A percentile compares a stretch with the other conserved stretches of the same genome.
phyloP scores from a whole-genome alignment of 2,329 filamentous ascomycete genomes.

The Colletotrichum noveboracense region DNA sequence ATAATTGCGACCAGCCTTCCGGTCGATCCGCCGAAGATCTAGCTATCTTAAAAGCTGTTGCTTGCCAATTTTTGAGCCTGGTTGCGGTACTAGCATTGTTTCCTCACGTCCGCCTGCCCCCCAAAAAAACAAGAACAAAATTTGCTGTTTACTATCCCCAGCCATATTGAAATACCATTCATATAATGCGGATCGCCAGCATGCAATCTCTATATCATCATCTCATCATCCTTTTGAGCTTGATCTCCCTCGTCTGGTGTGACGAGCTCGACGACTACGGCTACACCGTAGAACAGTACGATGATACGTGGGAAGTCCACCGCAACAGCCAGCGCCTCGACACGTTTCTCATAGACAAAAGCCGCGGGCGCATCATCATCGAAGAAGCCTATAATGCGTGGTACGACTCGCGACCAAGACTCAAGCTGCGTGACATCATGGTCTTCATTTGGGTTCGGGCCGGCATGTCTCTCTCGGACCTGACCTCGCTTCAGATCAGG shows the following conservation, averaged over 20 bases:
- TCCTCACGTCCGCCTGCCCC: neutral
- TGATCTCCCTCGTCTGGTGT: neutral
- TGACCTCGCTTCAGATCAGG: neutral
- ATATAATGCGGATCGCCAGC: neutral
- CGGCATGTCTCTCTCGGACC: neutral
- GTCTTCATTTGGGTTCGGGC: neutral
- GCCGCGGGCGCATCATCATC: neutral
- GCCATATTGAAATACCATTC: too few relatives aligned
- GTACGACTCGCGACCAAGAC: neutral
- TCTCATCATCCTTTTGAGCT: neutral
- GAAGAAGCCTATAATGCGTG: neutral
- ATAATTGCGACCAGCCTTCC: neutral
- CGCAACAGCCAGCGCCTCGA: neutral
- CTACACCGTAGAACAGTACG: neutral
- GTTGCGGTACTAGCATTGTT: neutral
- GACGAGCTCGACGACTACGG: neutral
- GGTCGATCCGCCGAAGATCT: neutral
- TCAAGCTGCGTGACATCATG: neutral
- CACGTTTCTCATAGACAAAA: neutral
- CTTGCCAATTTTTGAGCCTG: neutral
- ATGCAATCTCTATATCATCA: neutral
- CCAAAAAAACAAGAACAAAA: neutral
- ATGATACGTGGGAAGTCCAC: neutral
- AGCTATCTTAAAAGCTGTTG: neutral
- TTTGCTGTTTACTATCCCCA: neutral